phyloP scores from a whole-genome alignment of 2,329 filamentous ascomycete species.

The Diplodia corticola region DNA sequence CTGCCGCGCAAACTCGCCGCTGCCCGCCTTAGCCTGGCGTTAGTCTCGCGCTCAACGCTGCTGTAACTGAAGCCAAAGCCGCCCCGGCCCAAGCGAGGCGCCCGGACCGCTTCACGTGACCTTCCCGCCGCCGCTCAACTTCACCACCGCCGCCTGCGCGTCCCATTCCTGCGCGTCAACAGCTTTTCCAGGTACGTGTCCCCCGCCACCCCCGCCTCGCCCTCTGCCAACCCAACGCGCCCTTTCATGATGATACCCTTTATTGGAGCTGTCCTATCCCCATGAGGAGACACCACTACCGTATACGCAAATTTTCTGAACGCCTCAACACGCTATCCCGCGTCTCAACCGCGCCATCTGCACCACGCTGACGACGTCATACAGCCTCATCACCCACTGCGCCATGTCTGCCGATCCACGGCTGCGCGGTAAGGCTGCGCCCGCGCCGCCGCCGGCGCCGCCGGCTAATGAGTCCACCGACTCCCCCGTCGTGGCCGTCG shows the following conservation, averaged over 20 bases:
- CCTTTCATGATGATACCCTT: conserved; percentile 55
- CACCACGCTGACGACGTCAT: background rate
- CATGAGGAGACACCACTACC: conserved; percentile 29
- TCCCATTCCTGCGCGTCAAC: background rate
- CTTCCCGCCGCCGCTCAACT: background rate
- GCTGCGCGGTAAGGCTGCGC: conserved; percentile 43
- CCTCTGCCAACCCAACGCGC: conserved; percentile 15
- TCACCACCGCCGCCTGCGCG: background rate
- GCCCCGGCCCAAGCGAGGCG: background rate
- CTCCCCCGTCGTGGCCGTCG: conserved; percentile 32
- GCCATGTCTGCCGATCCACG: conserved; percentile 50
- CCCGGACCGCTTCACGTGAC: conserved; percentile 7
- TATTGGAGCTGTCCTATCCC: conserved; percentile 80
- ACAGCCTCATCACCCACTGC: background rate
- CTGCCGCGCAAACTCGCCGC: background rate
- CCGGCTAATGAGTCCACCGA: conserved; percentile 41
- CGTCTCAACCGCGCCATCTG: background rate
- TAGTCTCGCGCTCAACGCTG: background rate
- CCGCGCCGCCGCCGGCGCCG: conserved; percentile 53
- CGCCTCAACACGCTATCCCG: background rate
- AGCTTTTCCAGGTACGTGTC: conserved; percentile 13
- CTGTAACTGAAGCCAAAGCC: background rate
- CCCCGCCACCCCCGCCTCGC: conserved; percentile 11
- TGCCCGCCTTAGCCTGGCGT: background rate
- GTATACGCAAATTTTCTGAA: conserved; percentile 24